Evolutionary conservation across 2,329 filamentous ascomycete genomes (phyloP).

Genomic region (Fusarium keratoplasticum): DNA sequence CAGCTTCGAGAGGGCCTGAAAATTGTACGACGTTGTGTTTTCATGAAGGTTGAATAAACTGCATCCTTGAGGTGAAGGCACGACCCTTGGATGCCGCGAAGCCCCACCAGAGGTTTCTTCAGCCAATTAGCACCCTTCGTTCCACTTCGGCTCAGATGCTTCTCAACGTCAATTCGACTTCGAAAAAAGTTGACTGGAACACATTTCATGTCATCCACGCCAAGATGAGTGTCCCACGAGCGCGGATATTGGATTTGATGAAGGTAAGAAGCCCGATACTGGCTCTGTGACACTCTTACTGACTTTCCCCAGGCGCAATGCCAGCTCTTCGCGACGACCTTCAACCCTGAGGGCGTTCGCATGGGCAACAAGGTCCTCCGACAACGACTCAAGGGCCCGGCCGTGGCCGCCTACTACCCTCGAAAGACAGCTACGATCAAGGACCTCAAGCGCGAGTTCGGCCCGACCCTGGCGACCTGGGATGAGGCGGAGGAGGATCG

Average conservation of each 20-base stretch:
- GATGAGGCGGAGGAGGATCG: conserved; percentile 85
- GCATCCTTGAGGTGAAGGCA: not conserved
- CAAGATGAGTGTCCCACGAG: conserved; percentile 72
- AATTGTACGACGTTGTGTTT: not conserved
- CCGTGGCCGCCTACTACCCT: conserved; percentile 90
- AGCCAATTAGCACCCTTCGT: conserved; percentile 37
- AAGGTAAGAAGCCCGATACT: conserved; percentile 66
- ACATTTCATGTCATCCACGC: conserved; percentile 45
- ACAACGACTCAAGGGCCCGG: conserved; percentile 86
- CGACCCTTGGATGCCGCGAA: not conserved
- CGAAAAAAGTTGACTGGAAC: conserved; percentile 41
- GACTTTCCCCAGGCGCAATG: conserved; percentile 77
- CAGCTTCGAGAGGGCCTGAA: not conserved
- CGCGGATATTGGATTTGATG: conserved; percentile 77
- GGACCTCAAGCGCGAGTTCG: conserved; percentile 78
- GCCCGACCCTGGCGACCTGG: conserved; percentile 73
- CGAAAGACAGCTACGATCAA: conserved; percentile 76
- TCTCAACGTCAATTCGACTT: conserved; percentile 45
- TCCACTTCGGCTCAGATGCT: conserved; percentile 34
- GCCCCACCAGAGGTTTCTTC: not conserved
- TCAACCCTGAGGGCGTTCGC: conserved; percentile 85
- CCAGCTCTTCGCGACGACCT: conserved; percentile 89
- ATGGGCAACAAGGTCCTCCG: conserved; percentile 93
- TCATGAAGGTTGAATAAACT: not conserved
- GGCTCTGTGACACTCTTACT: conserved; percentile 23